Conservation (phyloP, 1,284 basidiomycete species). For the Flammula alnicola region DNA sequence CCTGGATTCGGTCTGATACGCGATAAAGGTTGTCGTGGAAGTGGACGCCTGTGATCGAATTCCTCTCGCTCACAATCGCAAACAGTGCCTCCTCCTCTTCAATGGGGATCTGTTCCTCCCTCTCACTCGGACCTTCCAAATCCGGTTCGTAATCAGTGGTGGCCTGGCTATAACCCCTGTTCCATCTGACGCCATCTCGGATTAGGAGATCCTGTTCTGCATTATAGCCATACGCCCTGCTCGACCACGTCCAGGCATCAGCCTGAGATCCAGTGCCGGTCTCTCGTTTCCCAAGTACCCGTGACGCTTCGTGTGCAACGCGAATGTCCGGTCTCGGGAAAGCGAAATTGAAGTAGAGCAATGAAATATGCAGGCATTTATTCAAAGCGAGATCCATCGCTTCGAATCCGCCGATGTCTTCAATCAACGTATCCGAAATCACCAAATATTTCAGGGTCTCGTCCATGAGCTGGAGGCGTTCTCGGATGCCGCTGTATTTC, state of each 20-base stretch:
- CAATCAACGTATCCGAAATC: background rate
- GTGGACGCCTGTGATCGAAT: background rate
- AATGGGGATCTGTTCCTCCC: background rate
- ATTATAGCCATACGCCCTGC: no score
- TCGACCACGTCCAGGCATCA: no score
- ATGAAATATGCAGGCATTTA: background rate
- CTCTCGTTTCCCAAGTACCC: no score
- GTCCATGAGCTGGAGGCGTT: background rate
- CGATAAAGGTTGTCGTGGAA: background rate
- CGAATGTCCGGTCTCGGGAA: background rate
- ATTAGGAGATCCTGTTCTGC: no score
- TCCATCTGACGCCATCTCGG: no score
- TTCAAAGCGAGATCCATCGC: background rate
- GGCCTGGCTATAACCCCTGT: no score
- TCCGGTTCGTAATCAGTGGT: no score
- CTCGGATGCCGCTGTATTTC: background rate
- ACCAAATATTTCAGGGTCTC: background rate
- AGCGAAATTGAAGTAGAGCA: background rate
- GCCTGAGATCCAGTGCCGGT: no score
- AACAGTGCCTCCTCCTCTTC: background rate
- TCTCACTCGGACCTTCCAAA: background rate
- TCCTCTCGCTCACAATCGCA: background rate
- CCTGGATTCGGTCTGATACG: background rate
- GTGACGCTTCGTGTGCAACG: no score
- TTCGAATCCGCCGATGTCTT: conserved; percentile 1